Conservation (phyloP, 108 stramenopile genomes). For the Skeletonema menzelii region DNA sequence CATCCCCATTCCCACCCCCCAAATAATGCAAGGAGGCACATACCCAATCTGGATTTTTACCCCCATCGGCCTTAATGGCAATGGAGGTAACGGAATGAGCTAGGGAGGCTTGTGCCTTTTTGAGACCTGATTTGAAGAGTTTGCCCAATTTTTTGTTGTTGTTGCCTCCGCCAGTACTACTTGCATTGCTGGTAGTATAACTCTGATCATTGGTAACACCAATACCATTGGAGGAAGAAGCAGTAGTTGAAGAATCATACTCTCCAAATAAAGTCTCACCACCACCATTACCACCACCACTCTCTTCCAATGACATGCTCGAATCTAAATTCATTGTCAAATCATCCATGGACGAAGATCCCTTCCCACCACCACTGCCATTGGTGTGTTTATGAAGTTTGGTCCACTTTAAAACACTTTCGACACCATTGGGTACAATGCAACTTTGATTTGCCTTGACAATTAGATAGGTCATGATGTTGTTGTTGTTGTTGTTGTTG, state of each 20-base stretch:
- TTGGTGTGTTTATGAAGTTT: not conserved
- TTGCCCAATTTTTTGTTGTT: not conserved
- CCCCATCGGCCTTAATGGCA: constrained; percentile 74
- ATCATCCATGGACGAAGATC: not conserved
- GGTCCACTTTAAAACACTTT: constrained; percentile 54
- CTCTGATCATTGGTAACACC: not conserved
- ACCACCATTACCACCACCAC: not conserved
- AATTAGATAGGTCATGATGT: constrained; percentile 39
- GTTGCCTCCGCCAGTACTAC: not conserved
- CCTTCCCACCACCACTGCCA: not conserved
- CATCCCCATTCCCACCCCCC: constrained; percentile 21
- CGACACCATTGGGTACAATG: constrained; percentile 63
- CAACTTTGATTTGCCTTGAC: constrained; percentile 52
- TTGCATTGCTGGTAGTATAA: too few species aligned
- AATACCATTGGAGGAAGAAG: not conserved
- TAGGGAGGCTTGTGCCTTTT: constrained; percentile 56
- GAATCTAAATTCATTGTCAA: constrained; percentile 34
- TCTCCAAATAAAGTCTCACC: not conserved
- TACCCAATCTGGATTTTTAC: constrained; percentile 72
- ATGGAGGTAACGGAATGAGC: constrained; percentile 63
- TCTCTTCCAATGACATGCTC: constrained; percentile 42
- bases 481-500: constrained; percentile 43
- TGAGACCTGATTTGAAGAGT: constrained; percentile 61
- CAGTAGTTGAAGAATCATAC: not conserved
- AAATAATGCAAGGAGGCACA: constrained; percentile 62